Conservation (phyloP, 1,284 basidiomycete genomes). For the Apiotrichum veenhuisii region DNA sequence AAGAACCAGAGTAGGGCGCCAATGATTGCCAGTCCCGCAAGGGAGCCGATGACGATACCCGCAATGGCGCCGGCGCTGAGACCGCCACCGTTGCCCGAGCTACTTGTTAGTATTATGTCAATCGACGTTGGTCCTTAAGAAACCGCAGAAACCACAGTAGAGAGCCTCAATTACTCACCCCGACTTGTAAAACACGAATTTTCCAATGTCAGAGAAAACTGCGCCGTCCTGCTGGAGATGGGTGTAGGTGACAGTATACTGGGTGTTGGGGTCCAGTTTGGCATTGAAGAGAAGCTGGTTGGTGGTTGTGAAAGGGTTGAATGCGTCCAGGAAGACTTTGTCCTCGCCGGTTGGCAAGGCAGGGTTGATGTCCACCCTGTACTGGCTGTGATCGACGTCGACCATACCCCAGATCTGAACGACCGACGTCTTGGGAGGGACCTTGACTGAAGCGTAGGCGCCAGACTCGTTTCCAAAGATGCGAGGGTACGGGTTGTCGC, state of each 20-base stretch:
- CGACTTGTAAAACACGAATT: neutral
- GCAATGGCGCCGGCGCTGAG: slow-evolving; percentile 19
- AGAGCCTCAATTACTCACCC: neutral
- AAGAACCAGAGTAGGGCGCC: slow-evolving; percentile 29
- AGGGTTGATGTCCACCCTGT: neutral
- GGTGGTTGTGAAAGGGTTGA: neutral
- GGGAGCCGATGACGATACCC: slow-evolving; percentile 16
- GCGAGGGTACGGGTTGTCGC: neutral
- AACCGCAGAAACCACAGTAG: neutral
- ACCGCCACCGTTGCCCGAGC: neutral
- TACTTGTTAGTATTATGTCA: neutral
- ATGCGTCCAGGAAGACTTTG: neutral
- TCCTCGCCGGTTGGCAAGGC: neutral
- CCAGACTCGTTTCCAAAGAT: neutral
- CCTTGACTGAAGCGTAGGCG: neutral
- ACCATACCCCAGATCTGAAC: neutral
- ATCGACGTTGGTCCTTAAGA: neutral
- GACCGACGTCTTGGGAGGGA: neutral
- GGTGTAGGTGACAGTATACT: neutral
- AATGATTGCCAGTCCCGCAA: slow-evolving; percentile 9
- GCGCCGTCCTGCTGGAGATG: neutral
- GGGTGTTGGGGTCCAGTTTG: neutral
- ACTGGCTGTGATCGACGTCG: neutral
- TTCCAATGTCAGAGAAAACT: neutral
- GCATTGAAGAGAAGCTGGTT: neutral